Evolutionary conservation across 2,329 filamentous ascomycete species (phyloP).

Genomic region (Claviceps monticola): DNA sequence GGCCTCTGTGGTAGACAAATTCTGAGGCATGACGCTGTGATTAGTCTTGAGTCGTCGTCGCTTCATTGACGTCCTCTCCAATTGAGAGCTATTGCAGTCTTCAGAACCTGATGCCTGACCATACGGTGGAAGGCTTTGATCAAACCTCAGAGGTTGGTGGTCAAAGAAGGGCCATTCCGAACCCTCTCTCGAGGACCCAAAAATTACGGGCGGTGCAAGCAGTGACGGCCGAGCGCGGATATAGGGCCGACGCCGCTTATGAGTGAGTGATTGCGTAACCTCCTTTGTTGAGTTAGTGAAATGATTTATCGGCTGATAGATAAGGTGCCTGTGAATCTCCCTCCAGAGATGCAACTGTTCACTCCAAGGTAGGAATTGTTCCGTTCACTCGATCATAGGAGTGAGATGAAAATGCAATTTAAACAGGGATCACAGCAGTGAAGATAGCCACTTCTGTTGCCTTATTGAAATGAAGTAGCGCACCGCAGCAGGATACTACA

Average conservation of each 20-base stretch:
- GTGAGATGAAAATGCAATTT: not conserved
- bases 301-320: slow-evolving; percentile 5
- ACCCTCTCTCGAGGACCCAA: slow-evolving; percentile 8
- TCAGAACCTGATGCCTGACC: slow-evolving; percentile 17
- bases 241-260: slow-evolving; percentile 17
- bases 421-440: slow-evolving; percentile 10
- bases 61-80: slow-evolving; percentile 16
- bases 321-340: not conserved
- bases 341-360: not conserved
- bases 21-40: slow-evolving; percentile 17
- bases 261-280: slow-evolving; percentile 14
- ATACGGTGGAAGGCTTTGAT: slow-evolving; percentile 18
- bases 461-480: not conserved
- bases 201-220: slow-evolving; percentile 9
- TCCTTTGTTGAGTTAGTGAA: slow-evolving; percentile 24
- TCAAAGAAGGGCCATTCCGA: slow-evolving; percentile 8
- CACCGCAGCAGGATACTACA: slow-evolving; percentile 7
- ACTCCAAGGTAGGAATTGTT: not conserved
- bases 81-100: slow-evolving; percentile 15
- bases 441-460: slow-evolving; percentile 6
- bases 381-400: not conserved
- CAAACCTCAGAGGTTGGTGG: slow-evolving; percentile 12
- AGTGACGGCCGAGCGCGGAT: slow-evolving; percentile 12
- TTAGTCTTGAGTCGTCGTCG: slow-evolving; percentile 17
- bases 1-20: slow-evolving; percentile 6